These are phyloP conservation scores for Xylariaceae sp. DNA, from an alignment of 2,329 filamentous ascomycete species.

Conservation along the genomic window DNA sequence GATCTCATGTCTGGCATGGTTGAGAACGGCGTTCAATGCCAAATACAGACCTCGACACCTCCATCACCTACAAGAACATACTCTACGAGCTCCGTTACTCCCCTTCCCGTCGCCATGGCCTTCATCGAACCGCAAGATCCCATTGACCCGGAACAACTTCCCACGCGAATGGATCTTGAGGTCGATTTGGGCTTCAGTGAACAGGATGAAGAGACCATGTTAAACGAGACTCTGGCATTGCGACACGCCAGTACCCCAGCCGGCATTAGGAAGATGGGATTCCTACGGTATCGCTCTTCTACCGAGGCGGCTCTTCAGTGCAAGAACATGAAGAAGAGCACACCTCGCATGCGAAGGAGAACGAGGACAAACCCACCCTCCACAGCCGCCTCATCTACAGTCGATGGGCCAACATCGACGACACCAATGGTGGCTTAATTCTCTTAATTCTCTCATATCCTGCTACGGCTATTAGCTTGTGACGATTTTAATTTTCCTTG, in stretches of 20 bases:
- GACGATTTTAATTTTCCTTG: slow-evolving; percentile 5
- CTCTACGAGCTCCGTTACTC: slow-evolving; percentile 2
- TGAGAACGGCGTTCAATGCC: slow-evolving; percentile 30
- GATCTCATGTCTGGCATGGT: slow-evolving; percentile 30
- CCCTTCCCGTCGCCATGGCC: not conserved
- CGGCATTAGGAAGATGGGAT: slow-evolving; percentile 25
- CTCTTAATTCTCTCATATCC: slow-evolving; percentile 1
- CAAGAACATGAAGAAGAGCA: slow-evolving; percentile 29
- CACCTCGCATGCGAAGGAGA: slow-evolving; percentile 29
- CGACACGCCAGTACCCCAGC: slow-evolving; percentile 23
- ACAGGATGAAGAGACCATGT: slow-evolving; percentile 17
- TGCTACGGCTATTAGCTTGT: not conserved
- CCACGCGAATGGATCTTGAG: slow-evolving; percentile 20
- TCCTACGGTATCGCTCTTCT: slow-evolving; percentile 28
- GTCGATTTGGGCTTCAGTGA: slow-evolving; percentile 20
- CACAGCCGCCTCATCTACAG: slow-evolving; percentile 5
- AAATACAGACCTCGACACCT: slow-evolving; percentile 25
- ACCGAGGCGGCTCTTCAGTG: slow-evolving; percentile 26
- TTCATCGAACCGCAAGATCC: slow-evolving; percentile 12
- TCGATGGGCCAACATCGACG: slow-evolving; percentile 1
- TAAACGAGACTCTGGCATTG: slow-evolving; percentile 17
- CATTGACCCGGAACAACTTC: slow-evolving; percentile 9
- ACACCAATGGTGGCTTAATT: slow-evolving; percentile 12
- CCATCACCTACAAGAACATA: slow-evolving; percentile 10
- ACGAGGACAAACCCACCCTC: slow-evolving; percentile 12